phyloP scores from a whole-genome alignment of 495 filamentous ascomycete species.

The Neurospora sp. region DNA sequence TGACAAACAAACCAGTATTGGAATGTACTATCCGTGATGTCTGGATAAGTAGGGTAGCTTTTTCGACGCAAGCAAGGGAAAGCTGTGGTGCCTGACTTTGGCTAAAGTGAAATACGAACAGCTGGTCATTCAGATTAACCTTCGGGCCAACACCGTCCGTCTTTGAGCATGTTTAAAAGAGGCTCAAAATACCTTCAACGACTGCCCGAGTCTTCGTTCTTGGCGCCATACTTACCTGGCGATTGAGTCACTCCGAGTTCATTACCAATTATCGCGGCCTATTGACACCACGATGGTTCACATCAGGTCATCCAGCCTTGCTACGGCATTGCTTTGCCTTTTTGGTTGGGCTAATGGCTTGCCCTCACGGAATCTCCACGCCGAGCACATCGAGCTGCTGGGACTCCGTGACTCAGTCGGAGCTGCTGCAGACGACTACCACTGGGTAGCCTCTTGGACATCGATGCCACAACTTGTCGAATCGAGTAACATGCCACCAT shows the following conservation, averaged over 20 bases:
- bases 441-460: constrained; percentile 59
- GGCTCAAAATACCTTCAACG: neutral
- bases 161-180: neutral
- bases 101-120: constrained; percentile 10
- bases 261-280: neutral
- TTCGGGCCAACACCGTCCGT: constrained; percentile 15
- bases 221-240: neutral
- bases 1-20: too few relatives aligned
- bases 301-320: neutral
- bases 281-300: neutral
- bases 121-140: constrained; percentile 8
- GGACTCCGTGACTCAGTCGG: neutral
- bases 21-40: neutral
- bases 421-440: constrained; percentile 14
- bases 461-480: constrained; percentile 60
- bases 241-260: neutral
- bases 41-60: neutral
- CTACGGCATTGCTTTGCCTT: constrained; percentile 2
- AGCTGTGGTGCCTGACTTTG: constrained; percentile 1
- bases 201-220: neutral
- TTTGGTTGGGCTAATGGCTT: neutral
- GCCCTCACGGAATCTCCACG: neutral
- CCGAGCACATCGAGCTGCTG: neutral
- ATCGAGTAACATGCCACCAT: constrained; percentile 47
- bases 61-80: neutral